These are phyloP conservation scores for Juncus effusus DNA, from an alignment of 176 grass and related monocot species.

Conservation along the genomic window DNA sequence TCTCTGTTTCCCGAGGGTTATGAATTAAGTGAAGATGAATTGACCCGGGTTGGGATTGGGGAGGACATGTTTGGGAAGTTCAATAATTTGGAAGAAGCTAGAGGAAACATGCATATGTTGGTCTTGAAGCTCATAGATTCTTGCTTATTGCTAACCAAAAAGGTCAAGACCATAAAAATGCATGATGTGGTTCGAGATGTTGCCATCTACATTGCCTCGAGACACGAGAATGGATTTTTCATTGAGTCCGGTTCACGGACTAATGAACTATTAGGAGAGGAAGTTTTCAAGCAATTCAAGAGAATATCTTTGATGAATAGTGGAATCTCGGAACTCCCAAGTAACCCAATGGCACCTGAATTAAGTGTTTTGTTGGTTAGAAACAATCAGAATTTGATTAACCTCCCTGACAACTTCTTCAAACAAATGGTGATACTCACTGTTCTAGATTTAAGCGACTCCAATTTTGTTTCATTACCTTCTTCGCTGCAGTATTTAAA, in stretches of 20 bases:
- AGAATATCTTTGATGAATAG: slow-evolving; percentile 28
- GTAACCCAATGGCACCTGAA: neutral
- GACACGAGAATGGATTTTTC: slow-evolving; percentile 2
- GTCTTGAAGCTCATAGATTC: slow-evolving; percentile 18
- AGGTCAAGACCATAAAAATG: slow-evolving; percentile 11
- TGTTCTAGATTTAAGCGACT: slow-evolving; percentile 29
- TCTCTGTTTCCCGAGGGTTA: slow-evolving; percentile 24
- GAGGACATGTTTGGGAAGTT: slow-evolving; percentile 5
- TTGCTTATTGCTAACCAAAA: slow-evolving; percentile 17
- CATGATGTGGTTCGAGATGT: slow-evolving; percentile 35
- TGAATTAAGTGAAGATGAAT: slow-evolving; percentile 29
- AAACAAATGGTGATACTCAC: slow-evolving; percentile 1
- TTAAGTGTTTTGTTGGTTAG: slow-evolving; percentile 6
- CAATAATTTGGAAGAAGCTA: slow-evolving; percentile 2
- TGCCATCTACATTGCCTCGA: slow-evolving; percentile 26
- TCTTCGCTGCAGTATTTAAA: slow-evolving; percentile 4
- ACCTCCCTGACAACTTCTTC: slow-evolving; percentile 23
- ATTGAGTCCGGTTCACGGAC: neutral
- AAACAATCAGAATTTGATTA: neutral
- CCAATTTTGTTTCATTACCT: slow-evolving; percentile 2
- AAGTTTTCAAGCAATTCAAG: slow-evolving; percentile 12
- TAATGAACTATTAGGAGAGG: neutral
- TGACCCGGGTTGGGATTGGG: slow-evolving; percentile 1
- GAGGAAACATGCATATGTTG: slow-evolving; percentile 16
- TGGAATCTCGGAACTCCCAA: neutral